Base-by-base conservation (phyloP, 2,329 filamentous ascomycete genomes). In the Gaeumannomyces tritici region DNA sequence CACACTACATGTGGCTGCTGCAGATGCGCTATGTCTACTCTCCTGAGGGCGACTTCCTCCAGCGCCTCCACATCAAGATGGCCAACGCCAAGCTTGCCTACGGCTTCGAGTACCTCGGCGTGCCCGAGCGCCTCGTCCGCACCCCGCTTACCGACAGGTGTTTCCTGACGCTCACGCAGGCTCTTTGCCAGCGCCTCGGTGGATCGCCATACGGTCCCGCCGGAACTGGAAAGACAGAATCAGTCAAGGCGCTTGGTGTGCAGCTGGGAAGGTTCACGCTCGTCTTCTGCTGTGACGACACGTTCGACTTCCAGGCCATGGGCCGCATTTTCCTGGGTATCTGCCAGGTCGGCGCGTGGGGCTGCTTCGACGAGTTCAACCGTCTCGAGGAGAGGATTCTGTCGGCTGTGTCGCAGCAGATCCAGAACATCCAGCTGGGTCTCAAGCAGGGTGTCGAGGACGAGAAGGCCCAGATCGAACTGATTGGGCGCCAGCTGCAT, bases 291-390 rank as follows among this genome's bases (percentile, higher is more conserved):
- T 99, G 95, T 79, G 95, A 99, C 72, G 95, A 99, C 76, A 99
- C 95, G 0, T 99, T 99, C 70, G 95, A 99, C 75, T 99, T 98
- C 81, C 95, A 99, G 72, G 95, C 95, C 60, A 99, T 99, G 95
- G 96, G 96, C 18, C 91, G 95, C 68, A 99, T 99, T 69, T 99
- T 99, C 83, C 83, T 99, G 47, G 95, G 95, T 83, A 96, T 99
- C 65, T 99, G 96, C 74, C 95, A 99, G 74, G 95, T 99, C 59
- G 95, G 95, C 73, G 95, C 95, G 5, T 99, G 95, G 95, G 96
- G 96, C 70, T 99, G 95, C 80, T 99, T 99, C 75, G 95, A 99
- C 72, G 95, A 99, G 79, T 99, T 99, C 82, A 99, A 99, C 76
- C 90, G 95, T 83, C 82, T 99, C 26, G 95, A 99, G 71, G 95